Conservation (phyloP, 2,329 filamentous ascomycete genomes). For the Immersiporthe knoxdaviesiana region DNA sequence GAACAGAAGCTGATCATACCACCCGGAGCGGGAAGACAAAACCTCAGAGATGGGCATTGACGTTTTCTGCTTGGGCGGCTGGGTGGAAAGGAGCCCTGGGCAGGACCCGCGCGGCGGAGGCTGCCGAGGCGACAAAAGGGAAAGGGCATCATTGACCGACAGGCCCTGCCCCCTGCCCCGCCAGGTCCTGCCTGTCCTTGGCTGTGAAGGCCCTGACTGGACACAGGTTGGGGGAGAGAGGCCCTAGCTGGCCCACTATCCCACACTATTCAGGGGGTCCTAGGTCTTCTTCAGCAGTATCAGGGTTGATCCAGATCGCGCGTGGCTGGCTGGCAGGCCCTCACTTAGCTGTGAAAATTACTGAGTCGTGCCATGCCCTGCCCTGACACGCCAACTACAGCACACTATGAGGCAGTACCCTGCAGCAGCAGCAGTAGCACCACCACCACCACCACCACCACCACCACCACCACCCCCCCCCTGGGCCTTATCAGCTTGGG, state of each 20-base stretch:
- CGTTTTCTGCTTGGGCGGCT: neutral
- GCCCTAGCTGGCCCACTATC: neutral
- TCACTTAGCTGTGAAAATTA: neutral
- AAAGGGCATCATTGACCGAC: neutral
- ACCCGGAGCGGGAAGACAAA: slow-evolving; percentile 9
- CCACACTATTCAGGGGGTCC: neutral
- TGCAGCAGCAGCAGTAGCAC: no score
- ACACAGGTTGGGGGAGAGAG: neutral
- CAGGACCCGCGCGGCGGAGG: neutral
- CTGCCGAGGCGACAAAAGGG: slow-evolving; percentile 4
- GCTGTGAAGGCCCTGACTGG: neutral
- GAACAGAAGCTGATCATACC: slow-evolving; percentile 7
- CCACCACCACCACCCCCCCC: no score
- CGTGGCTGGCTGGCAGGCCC: slow-evolving; percentile 3
- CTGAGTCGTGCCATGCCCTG: neutral
- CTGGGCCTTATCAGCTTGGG: no score
- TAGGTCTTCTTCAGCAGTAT: neutral
- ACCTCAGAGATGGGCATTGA: neutral
- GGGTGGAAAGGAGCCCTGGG: neutral
- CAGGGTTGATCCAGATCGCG: neutral
- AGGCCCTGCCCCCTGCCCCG: neutral
- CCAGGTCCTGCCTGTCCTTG: neutral
- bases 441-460: no score
- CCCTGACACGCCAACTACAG: neutral
- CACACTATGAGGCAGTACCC: neutral